Conservation (phyloP, 2,329 filamentous ascomycete species). For the Stagonosporopsis chrysanthemi region DNA sequence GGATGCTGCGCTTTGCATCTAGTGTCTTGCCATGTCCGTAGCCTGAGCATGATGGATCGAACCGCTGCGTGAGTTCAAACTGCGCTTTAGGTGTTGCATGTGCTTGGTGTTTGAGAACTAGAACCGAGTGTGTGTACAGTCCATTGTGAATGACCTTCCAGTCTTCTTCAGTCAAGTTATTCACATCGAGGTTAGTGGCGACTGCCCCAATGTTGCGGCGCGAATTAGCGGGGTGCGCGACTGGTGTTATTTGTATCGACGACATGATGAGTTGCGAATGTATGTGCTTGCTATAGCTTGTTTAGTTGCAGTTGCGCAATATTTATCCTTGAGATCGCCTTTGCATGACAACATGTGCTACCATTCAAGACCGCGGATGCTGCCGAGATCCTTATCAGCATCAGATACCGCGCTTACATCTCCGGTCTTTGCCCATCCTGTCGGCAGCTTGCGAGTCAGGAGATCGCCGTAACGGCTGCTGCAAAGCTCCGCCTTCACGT, state of each 20-base stretch:
- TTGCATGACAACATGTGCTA: background rate
- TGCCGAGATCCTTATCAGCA: slow-evolving; percentile 20
- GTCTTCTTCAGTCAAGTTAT: slow-evolving; percentile 48
- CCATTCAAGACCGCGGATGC: slow-evolving; percentile 1
- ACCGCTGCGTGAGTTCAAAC: slow-evolving; percentile 75
- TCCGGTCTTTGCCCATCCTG: background rate
- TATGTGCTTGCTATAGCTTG: background rate
- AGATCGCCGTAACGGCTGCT: slow-evolving; percentile 1
- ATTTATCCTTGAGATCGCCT: slow-evolving; percentile 3
- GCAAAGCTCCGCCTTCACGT: background rate
- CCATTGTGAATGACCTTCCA: slow-evolving; percentile 70
- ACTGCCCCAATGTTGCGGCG: slow-evolving; percentile 19
- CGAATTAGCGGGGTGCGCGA: slow-evolving; percentile 10
- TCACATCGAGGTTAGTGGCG: slow-evolving; percentile 24
- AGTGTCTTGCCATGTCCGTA: slow-evolving; percentile 82
- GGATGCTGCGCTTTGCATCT: slow-evolving; percentile 69
- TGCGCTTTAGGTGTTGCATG: slow-evolving; percentile 73
- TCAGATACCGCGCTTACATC: slow-evolving; percentile 5
- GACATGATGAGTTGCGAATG: slow-evolving; percentile 4
- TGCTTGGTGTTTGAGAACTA: slow-evolving; percentile 74
- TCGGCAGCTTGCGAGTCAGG: slow-evolving; percentile 12
- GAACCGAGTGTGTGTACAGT: slow-evolving; percentile 72
- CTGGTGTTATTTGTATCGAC: slow-evolving; percentile 21
- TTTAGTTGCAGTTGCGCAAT: background rate
- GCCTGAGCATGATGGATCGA: slow-evolving; percentile 69